Evolutionary conservation across 2,329 filamentous ascomycete species (phyloP), one percentile per base, ranked within the genome.

Genomic region (Xylaria sp.): DNA sequence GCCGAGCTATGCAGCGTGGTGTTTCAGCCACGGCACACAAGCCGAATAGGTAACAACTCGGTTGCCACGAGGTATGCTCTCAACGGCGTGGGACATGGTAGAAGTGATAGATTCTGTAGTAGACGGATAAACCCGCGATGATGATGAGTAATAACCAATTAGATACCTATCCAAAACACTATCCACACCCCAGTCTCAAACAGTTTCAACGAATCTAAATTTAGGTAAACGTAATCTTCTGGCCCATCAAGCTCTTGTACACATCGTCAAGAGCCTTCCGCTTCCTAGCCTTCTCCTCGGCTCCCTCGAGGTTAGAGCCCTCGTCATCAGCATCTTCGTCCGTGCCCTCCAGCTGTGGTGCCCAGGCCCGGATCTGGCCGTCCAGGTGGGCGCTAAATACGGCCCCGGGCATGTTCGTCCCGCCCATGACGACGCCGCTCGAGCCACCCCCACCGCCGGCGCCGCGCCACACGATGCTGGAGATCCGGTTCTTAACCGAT

Each of bases 321-420:
- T 83, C 81, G 43, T 84, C 83, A 2, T 28, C 50, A 13, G 82
- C 83, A 58, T 88, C 72, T 72, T 86, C 77, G 71, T 87, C 80
- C 39, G 81, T 82, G 4, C 86, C 87, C 0, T 83, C 79, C 6
- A 88, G 80, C 41, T 83, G 82, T 2, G 93, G 91, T 72, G 86
- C 85, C 94, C 95, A 97, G 4, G 88, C 87, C 52, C 91, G 86
- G 65, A 98, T 95, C 60, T 90, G 91, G 0, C 95, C 95, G 76
- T 97, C 93, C 3, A 90, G 85, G 75, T 97, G 93, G 1, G 90
- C 91, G 61, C 93, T 96, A 80, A 93, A 97, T 65, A 97, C 76
- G 9, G 82, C 85, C 0, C 86, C 86, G 4, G 83, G 72, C 23
- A 82, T 83, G 68, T 84, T 86, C 2, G 78, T 81, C 2, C 86